These are phyloP conservation scores for Citrus inodora DNA, from an alignment of 345 rosid species.

Conservation along the genomic window DNA sequence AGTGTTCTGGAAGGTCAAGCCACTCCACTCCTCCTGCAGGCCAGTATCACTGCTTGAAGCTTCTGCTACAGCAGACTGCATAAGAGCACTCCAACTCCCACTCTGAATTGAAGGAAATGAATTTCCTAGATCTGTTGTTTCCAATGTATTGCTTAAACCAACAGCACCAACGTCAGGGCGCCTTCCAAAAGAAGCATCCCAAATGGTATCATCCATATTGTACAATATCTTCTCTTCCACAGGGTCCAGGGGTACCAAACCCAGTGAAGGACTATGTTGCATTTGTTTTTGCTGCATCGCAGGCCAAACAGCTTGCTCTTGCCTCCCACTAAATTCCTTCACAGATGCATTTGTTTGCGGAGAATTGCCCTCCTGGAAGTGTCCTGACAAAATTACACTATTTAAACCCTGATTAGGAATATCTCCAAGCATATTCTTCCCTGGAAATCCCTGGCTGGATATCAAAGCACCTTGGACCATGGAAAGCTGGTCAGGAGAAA, in stretches of 20 bases:
- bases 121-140: conserved; percentile 35
- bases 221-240: conserved; percentile 75
- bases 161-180: conserved; percentile 37
- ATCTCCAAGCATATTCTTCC: conserved; percentile 34
- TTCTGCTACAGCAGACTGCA: conserved; percentile 93
- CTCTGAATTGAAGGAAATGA: conserved; percentile 61
- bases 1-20: conserved; percentile 51
- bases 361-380: conserved; percentile 25
- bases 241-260: conserved; percentile 68
- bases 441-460: conserved; percentile 38
- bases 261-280: conserved; percentile 32
- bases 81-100: conserved; percentile 97
- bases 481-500: conserved; percentile 23
- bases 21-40: conserved; percentile 72
- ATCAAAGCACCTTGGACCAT: conserved; percentile 32
- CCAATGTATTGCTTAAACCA: conserved; percentile 41
- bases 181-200: conserved; percentile 47
- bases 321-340: conserved; percentile 35
- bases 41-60: conserved; percentile 68
- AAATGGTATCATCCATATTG: conserved; percentile 59
- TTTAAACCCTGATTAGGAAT: conserved; percentile 33
- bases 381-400: conserved; percentile 31
- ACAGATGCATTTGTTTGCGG: conserved; percentile 25
- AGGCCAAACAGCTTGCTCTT: conserved; percentile 44
- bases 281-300: conserved; percentile 35